Conservation (phyloP, 192 early-diverging fungal species). For the Thoreauomyces humboldtii region DNA sequence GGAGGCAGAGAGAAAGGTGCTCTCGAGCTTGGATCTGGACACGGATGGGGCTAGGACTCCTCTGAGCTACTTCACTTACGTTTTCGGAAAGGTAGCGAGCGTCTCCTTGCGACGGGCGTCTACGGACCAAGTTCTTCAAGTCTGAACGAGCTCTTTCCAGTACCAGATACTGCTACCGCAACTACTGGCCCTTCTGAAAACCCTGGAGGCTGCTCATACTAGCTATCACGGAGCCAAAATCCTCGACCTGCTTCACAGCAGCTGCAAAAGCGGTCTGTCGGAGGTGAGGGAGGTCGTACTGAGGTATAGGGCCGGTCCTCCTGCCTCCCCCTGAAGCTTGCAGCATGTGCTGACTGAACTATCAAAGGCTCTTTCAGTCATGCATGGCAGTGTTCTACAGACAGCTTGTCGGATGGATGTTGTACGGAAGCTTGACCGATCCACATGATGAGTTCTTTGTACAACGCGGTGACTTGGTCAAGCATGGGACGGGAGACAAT, state of each 20-base stretch:
- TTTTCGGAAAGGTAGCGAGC: constrained; percentile 53
- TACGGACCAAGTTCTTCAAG: too few species aligned
- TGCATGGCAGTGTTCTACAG: constrained; percentile 48
- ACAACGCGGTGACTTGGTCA: neutral
- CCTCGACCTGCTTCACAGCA: constrained; percentile 51
- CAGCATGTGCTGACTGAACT: neutral
- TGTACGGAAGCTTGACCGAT: constrained; percentile 64
- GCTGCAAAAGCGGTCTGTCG: constrained; percentile 50
- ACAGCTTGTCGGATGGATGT: constrained; percentile 63
- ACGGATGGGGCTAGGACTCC: constrained; percentile 24
- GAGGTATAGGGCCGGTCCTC: constrained; percentile 1
- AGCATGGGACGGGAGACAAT: neutral
- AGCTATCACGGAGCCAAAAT: constrained; percentile 46
- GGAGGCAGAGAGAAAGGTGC: constrained; percentile 18
- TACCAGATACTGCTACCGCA: constrained; percentile 54
- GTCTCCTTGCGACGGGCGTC: too few species aligned
- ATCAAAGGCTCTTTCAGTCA: constrained; percentile 9
- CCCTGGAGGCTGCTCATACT: constrained; percentile 32
- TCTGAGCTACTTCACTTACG: constrained; percentile 47
- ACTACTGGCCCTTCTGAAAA: constrained; percentile 38
- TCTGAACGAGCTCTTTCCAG: constrained; percentile 19
- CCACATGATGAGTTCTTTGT: constrained; percentile 69
- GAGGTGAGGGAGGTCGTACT: constrained; percentile 8
- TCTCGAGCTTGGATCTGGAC: constrained; percentile 23
- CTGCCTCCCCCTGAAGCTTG: too few species aligned